Base-by-base conservation (phyloP, 495 filamentous ascomycete species). In the Talaromyces liani region DNA sequence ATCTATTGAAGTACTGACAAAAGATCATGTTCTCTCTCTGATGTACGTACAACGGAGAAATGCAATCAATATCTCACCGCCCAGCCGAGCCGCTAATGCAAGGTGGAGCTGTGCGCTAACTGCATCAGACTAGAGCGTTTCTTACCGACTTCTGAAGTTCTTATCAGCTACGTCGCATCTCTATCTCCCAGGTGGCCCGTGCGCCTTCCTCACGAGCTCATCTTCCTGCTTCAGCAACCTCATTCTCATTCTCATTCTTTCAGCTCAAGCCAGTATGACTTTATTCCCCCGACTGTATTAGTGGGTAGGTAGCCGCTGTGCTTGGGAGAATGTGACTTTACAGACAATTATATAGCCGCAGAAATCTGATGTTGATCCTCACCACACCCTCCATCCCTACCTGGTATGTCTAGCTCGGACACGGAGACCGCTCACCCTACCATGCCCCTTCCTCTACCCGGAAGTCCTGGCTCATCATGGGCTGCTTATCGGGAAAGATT, bases 381-480 rank as follows among this genome's bases (percentile, higher is more conserved):
- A 16, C 31, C 1, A 33, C 16, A 36, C 10, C 31, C 1, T 20
- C 4, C 14, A 29, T 8, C 20, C 24, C 18, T 8, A n/a, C 27
- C 29, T 33, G 60, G 18, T 14, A 60, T 47, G 39, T 47, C 58
- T 62, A 33, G n/a, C 25, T 49, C 60, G 12, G 60, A 49, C 18
- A 29, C 61, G 18, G 56, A 58, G 25, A 34, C 59, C 58, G 72
- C 71, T 60, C 65, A 65, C 36, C 45, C 33, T 60, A 62, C 65
- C 41, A 64, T 71, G 34, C 77, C 88, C 67, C 75, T 92, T 25
- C 87, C 90, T 61, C 79, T 92, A 61, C 89, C 90, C 20, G 89
- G 91, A 16, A 75, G 88, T 49, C 85, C 90, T n/a, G 80, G 86
- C 5, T 87, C 90, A 24, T 88, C 88, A 56, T 91, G 91, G 86